Base-by-base conservation (phyloP, 768 basidiomycete species). In the Macrolepiota albuminosa region DNA sequence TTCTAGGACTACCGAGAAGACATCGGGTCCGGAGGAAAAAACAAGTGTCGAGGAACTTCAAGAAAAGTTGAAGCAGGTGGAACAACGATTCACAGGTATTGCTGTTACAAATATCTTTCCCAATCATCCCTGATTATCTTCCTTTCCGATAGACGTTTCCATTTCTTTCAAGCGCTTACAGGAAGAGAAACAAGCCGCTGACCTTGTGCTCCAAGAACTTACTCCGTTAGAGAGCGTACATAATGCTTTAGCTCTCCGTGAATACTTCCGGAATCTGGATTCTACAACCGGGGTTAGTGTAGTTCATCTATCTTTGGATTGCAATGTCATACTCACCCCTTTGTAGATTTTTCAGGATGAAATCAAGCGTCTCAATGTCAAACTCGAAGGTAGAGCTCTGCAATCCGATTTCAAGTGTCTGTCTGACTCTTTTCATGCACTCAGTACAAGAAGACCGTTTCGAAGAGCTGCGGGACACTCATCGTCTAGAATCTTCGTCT, bases 401-500 rank as follows among this genome's bases (percentile, higher is more conserved):
- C n/a, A 36, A 48, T 40, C 42, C 37, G n/a, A 42, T 40, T 46
- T 49, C 5, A 18, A n/a, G 48, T 39, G 61, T 1, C 18, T 29
- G 7, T 4, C 54, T 55, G 33, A 67, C 29, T 42, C 14, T 52
- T 24, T 53, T 36, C 46, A 16, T 53, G 54, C 13, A 54, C 14
- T 43, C 64, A 96, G 94, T 86, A 14, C 93, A 96, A 75, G 92
- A 92, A 57, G 86, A 85, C 54, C 88, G 88, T 8, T 79, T 93
- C 11, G 88, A 91, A 63, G 94, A 97, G 69, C 75, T 98, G 0
- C 86, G 86, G 39, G 91, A 94, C 63, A 91, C 85, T 7, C 95
- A 96, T 68, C 81, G 79, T 14, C 77, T 91, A 9, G 94, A 96
- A 72, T 84, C 84, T 13, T 71, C 80, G n/a, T 95, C 93, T 14